phyloP scores from a whole-genome alignment of 495 filamentous ascomycete genomes.

The Lasiosphaeria miniovina region DNA sequence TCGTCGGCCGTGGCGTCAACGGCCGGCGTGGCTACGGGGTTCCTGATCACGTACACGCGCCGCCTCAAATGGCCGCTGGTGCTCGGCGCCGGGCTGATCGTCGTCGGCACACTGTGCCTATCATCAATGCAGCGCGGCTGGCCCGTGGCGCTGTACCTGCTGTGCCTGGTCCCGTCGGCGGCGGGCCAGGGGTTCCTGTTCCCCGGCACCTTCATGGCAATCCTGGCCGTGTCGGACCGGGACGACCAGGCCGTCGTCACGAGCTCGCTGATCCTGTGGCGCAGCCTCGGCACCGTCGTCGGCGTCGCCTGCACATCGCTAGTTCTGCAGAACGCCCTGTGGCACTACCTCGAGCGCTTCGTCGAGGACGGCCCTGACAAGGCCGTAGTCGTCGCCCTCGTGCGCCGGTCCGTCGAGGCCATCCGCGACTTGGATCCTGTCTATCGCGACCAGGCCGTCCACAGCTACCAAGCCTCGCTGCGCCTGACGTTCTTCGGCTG shows the following conservation, averaged over 20 bases:
- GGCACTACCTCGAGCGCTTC: slow-evolving; percentile 50
- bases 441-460: slow-evolving; percentile 50
- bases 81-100: slow-evolving; percentile 51
- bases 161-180: slow-evolving; percentile 58
- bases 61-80: slow-evolving; percentile 62
- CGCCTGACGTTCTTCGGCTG: slow-evolving; percentile 53
- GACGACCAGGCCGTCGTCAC: slow-evolving; percentile 75
- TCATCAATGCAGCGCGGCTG: slow-evolving; percentile 49
- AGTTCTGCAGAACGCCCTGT: slow-evolving; percentile 70
- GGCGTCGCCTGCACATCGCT: slow-evolving; percentile 69
- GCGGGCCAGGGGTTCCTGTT: slow-evolving; percentile 65
- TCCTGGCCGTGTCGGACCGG: slow-evolving; percentile 64
- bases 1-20: slow-evolving; percentile 56
- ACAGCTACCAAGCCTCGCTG: slow-evolving; percentile 58
- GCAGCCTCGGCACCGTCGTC: slow-evolving; percentile 66
- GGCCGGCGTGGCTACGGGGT: slow-evolving; percentile 61
- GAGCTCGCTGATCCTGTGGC: slow-evolving; percentile 64
- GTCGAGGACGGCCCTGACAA: slow-evolving; percentile 46
- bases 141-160: slow-evolving; percentile 56
- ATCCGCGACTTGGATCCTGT: slow-evolving; percentile 33
- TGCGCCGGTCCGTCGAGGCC: slow-evolving; percentile 42
- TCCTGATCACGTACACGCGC: slow-evolving; percentile 65
- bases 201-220: slow-evolving; percentile 62
- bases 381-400: slow-evolving; percentile 32
- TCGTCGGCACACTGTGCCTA: slow-evolving; percentile 55